Percentiles rank a stretch among this genome's conserved stretches.
phyloP scores from a whole-genome alignment of 257 asterid genomes.

The Rehmannia glutinosa region DNA sequence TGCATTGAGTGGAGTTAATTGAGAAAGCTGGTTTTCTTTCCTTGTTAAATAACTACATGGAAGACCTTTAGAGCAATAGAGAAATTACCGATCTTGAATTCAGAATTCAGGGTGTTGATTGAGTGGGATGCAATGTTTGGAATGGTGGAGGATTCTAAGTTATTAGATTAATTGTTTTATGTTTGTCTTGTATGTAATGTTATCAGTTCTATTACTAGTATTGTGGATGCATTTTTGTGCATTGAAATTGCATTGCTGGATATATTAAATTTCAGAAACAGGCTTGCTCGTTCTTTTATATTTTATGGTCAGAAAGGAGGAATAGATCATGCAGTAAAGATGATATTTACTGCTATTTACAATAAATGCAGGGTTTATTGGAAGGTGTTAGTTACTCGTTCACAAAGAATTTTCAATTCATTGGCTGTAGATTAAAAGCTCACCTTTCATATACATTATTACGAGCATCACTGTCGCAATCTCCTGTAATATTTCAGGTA shows the following conservation, averaged over 20 bases:
- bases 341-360: slow-evolving; percentile 11
- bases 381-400: slow-evolving; percentile 79
- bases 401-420: slow-evolving; percentile 73
- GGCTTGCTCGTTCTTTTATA: neutral
- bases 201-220: neutral
- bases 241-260: slow-evolving; percentile 5
- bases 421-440: slow-evolving; percentile 89
- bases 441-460: slow-evolving; percentile 89
- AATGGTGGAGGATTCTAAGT: neutral
- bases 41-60: neutral
- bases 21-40: neutral
- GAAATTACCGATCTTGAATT: neutral
- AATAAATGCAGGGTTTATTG: slow-evolving; percentile 64
- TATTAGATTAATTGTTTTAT: slow-evolving; percentile 4
- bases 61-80: neutral
- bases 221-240: slow-evolving; percentile 6
- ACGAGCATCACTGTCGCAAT: slow-evolving; percentile 80
- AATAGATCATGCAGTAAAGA: slow-evolving; percentile 1
- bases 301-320: slow-evolving; percentile 11
- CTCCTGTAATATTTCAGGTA: slow-evolving; percentile 86
- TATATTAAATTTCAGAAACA: slow-evolving; percentile 10
- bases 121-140: neutral
- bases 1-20: neutral
- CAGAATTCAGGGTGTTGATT: neutral
- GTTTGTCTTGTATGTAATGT: slow-evolving; percentile 6